Evolutionary conservation across 2,329 filamentous ascomycete species (phyloP).

Genomic region (Aspergillus neoniger): DNA sequence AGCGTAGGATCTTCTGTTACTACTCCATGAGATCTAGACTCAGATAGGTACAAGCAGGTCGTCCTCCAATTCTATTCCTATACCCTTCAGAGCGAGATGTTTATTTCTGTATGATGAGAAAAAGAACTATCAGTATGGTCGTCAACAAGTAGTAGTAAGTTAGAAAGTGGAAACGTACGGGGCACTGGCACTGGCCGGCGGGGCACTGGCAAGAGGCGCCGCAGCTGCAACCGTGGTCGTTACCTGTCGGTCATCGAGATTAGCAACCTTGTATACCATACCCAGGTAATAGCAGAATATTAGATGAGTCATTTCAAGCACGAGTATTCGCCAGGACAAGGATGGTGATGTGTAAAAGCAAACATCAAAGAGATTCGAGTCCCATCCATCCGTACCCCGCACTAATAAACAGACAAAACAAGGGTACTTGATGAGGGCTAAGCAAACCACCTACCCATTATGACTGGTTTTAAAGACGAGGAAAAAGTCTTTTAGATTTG

Average conservation of each 20-base stretch:
- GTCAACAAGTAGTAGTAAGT: background rate
- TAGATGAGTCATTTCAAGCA: background rate
- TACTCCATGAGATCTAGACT: background rate
- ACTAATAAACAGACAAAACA: constrained; percentile 7
- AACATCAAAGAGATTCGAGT: background rate
- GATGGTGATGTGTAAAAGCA: background rate
- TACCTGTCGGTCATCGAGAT: constrained; percentile 20
- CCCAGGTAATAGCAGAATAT: too few species aligned
- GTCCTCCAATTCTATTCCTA: background rate
- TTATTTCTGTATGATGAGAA: background rate
- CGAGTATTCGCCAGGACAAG: background rate
- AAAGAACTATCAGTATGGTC: background rate
- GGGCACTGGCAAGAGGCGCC: constrained; percentile 46
- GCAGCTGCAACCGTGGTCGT: constrained; percentile 44
- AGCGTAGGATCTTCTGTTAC: background rate
- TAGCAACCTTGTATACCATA: constrained; percentile 1
- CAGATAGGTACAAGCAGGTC: background rate
- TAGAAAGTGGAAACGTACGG: constrained; percentile 29
- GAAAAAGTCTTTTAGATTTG: background rate
- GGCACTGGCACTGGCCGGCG: constrained; percentile 44
- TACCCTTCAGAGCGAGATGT: background rate
- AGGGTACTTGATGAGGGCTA: background rate
- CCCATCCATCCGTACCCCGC: constrained; percentile 3
- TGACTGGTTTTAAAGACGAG: constrained; percentile 4
- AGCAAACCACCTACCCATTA: constrained; percentile 17